Percentiles rank a stretch among this genome's conserved stretches.
Evolutionary conservation across 176 grass and related monocot genomes (phyloP).

Genomic region (Carex littledalei): DNA sequence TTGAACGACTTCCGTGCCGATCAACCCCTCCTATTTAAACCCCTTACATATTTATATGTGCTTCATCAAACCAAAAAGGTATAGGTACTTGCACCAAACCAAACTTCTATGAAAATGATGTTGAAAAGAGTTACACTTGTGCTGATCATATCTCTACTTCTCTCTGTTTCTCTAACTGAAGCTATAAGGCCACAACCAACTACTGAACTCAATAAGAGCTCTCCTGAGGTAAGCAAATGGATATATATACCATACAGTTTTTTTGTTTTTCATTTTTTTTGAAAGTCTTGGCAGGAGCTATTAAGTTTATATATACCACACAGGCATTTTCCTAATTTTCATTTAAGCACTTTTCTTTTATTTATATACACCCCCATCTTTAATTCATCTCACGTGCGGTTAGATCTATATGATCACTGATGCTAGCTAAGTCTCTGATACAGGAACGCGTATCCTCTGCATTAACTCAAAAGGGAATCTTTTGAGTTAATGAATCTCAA

Average conservation of each 20-base stretch:
- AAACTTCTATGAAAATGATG: neutral
- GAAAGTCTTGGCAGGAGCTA: too few relatives aligned
- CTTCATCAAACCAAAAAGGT: neutral
- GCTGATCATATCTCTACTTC: slow-evolving; percentile 26
- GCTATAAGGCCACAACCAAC: slow-evolving; percentile 23
- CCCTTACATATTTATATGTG: neutral
- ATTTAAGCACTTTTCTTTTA: too few relatives aligned
- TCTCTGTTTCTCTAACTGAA: slow-evolving; percentile 25
- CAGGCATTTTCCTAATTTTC: too few relatives aligned
- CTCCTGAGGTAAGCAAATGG: slow-evolving; percentile 23
- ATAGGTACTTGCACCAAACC: neutral
- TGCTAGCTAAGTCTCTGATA: neutral
- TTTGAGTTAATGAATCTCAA: too few relatives aligned
- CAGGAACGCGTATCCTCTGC: too few relatives aligned
- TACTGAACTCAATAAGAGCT: neutral
- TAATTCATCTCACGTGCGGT: neutral
- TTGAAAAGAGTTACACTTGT: slow-evolving; percentile 1
- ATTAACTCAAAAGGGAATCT: too few relatives aligned
- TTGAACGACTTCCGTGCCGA: neutral
- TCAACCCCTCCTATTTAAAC: neutral
- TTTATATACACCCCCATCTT: too few relatives aligned
- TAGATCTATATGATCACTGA: neutral
- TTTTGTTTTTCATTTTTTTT: too few relatives aligned
- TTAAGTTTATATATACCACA: too few relatives aligned
- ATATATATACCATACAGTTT: neutral